These are phyloP conservation scores for Tremella yokohamensis DNA, from an alignment of 768 basidiomycete species.

Conservation along the genomic window DNA sequence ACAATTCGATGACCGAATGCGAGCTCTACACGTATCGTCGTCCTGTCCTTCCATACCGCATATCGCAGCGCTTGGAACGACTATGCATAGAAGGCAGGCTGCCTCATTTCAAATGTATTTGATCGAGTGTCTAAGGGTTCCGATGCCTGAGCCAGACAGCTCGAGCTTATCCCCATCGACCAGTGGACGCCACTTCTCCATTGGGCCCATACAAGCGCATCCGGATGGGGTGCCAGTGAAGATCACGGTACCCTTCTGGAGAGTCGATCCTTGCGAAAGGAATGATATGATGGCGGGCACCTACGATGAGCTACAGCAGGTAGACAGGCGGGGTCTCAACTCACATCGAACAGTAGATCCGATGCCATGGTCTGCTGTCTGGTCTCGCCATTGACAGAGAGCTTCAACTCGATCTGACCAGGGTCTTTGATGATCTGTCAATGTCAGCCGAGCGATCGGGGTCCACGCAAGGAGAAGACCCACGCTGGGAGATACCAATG, in stretches of 20 bases:
- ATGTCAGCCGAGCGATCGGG: background rate
- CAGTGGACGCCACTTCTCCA: background rate
- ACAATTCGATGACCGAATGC: too few relatives aligned
- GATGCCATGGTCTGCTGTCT: constrained; percentile 12
- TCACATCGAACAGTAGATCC: constrained; percentile 18
- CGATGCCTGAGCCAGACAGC: constrained; percentile 10
- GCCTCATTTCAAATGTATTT: constrained; percentile 12
- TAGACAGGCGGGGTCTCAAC: background rate
- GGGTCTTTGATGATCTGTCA: constrained; percentile 23
- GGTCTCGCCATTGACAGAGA: constrained; percentile 20
- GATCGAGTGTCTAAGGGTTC: constrained; percentile 18
- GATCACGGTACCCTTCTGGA: constrained; percentile 75
- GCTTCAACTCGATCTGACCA: constrained; percentile 23
- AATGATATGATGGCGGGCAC: constrained; percentile 56
- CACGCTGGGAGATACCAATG: constrained; percentile 31
- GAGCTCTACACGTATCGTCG: too few relatives aligned
- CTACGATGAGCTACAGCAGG: background rate
- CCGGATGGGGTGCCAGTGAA: constrained; percentile 71
- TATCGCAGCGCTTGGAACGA: too few relatives aligned
- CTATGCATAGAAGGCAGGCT: too few relatives aligned
- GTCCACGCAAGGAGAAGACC: constrained; percentile 12
- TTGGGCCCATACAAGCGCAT: constrained; percentile 56
- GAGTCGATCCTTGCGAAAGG: constrained; percentile 78
- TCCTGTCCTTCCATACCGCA: too few relatives aligned
- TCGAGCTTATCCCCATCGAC: constrained; percentile 12